Conservation (phyloP, 2,329 filamentous ascomycete genomes). For the Aspergillus udagawae region DNA sequence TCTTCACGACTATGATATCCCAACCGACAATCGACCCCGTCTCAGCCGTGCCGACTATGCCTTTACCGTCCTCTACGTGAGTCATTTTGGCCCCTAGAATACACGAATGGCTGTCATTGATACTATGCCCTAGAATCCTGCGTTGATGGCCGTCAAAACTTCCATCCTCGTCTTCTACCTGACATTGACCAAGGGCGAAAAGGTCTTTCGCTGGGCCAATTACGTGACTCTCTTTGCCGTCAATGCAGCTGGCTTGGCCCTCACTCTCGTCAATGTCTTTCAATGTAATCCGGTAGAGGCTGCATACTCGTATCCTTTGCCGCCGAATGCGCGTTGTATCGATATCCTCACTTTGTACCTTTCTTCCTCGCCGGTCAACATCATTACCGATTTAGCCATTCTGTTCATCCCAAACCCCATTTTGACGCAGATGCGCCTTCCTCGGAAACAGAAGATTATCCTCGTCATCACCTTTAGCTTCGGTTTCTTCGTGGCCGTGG, state of each 20-base stretch:
- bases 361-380: slow-evolving; percentile 80
- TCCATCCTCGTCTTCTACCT: slow-evolving; percentile 92
- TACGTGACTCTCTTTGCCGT: slow-evolving; percentile 73
- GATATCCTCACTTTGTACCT: slow-evolving; percentile 63
- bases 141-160: slow-evolving; percentile 85
- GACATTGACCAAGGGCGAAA: slow-evolving; percentile 72
- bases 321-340: slow-evolving; percentile 50
- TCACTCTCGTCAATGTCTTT: slow-evolving; percentile 83
- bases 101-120: slow-evolving; percentile 4
- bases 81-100: slow-evolving; percentile 18
- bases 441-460: slow-evolving; percentile 80
- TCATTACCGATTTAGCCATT: slow-evolving; percentile 85
- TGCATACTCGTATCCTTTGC: slow-evolving; percentile 55
- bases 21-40: slow-evolving; percentile 20
- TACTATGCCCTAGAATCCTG: slow-evolving; percentile 63
- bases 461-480: slow-evolving; percentile 81
- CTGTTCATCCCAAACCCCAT: slow-evolving; percentile 85
- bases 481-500: slow-evolving; percentile 80
- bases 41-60: slow-evolving; percentile 53
- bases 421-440: slow-evolving; percentile 78
- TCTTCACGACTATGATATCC: slow-evolving; percentile 38
- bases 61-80: slow-evolving; percentile 58
- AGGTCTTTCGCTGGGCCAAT: slow-evolving; percentile 75
- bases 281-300: slow-evolving; percentile 75
- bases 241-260: slow-evolving; percentile 69